Percentiles rank a stretch among this genome's conserved stretches.
phyloP scores from a whole-genome alignment of 164 flowering plant species.

The Vitis rupestris region DNA sequence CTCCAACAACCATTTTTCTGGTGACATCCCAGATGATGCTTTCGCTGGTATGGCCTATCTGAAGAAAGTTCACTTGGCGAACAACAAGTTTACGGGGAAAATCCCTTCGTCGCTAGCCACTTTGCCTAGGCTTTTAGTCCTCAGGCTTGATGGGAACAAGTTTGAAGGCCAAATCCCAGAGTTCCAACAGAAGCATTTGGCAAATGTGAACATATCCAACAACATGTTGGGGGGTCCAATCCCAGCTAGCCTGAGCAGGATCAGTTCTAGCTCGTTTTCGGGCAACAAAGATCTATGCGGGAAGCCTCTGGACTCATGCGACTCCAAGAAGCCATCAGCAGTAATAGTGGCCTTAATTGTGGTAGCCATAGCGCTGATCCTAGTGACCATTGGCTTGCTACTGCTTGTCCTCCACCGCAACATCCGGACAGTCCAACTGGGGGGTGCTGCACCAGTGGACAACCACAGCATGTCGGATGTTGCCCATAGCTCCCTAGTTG shows the following conservation, averaged over 20 bases:
- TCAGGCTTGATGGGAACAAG: slow-evolving; percentile 39
- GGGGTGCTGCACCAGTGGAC: neutral
- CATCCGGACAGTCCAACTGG: neutral
- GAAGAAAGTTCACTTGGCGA: slow-evolving; percentile 37
- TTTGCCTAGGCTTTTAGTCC: slow-evolving; percentile 34
- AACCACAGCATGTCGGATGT: neutral
- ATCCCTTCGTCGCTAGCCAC: slow-evolving; percentile 36
- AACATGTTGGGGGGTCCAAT: slow-evolving; percentile 44
- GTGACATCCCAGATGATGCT: slow-evolving; percentile 30
- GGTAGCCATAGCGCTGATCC: neutral
- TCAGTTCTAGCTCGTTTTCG: slow-evolving; percentile 20
- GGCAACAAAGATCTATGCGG: slow-evolving; percentile 41
- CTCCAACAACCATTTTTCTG: slow-evolving; percentile 44
- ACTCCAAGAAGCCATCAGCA: neutral
- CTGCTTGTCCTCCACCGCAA: neutral
- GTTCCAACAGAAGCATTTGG: slow-evolving; percentile 22
- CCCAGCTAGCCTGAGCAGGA: slow-evolving; percentile 26
- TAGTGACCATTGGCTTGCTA: slow-evolving; percentile 1
- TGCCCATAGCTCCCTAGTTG: too few species aligned
- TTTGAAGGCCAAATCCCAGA: slow-evolving; percentile 41
- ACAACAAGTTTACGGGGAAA: slow-evolving; percentile 33
- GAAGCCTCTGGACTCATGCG: slow-evolving; percentile 25
- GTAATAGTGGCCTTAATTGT: slow-evolving; percentile 2
- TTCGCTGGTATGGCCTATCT: slow-evolving; percentile 35
- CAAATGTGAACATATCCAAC: slow-evolving; percentile 25